Evolutionary conservation across 345 rosid species (phyloP).

Genomic region (Citrus inodora): DNA sequence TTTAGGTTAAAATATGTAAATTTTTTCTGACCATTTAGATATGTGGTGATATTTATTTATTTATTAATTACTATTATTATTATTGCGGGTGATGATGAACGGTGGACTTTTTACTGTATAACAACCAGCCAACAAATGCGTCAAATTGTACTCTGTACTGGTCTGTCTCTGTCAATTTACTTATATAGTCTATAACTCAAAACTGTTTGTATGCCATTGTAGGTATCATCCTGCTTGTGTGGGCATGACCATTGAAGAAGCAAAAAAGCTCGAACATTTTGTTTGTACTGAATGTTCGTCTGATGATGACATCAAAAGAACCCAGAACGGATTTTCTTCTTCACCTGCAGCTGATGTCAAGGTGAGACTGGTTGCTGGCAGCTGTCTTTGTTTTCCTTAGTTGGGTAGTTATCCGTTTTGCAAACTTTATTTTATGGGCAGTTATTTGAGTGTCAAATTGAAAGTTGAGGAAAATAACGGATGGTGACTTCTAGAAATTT

Average conservation of each 20-base stretch:
- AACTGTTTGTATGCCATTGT: conserved; percentile 12
- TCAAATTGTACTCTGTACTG: not conserved
- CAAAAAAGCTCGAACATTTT: conserved; percentile 74
- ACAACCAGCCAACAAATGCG: not conserved
- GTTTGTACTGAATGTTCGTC: conserved; percentile 69
- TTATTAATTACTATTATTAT: not conserved
- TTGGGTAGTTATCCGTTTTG: not conserved
- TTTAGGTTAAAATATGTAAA: not conserved
- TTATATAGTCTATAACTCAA: not conserved
- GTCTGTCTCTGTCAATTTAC: not conserved
- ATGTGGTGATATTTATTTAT: not conserved
- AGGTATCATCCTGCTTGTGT: conserved; percentile 96
- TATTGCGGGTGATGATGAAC: not conserved
- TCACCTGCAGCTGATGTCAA: conserved; percentile 45
- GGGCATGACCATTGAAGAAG: conserved; percentile 76
- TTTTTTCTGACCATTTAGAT: not conserved
- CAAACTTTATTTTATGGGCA: not conserved
- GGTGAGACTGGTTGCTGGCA: conserved; percentile 30
- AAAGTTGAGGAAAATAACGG: not conserved
- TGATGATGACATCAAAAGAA: conserved; percentile 51
- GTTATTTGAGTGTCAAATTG: conserved; percentile 1
- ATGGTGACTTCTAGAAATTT: not conserved
- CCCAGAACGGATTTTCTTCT: conserved; percentile 61
- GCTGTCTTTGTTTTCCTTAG: not conserved
- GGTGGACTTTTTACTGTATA: not conserved